phyloP scores from a whole-genome alignment of 2,329 filamentous ascomycete genomes.

The Paracamarosporium sp. region DNA sequence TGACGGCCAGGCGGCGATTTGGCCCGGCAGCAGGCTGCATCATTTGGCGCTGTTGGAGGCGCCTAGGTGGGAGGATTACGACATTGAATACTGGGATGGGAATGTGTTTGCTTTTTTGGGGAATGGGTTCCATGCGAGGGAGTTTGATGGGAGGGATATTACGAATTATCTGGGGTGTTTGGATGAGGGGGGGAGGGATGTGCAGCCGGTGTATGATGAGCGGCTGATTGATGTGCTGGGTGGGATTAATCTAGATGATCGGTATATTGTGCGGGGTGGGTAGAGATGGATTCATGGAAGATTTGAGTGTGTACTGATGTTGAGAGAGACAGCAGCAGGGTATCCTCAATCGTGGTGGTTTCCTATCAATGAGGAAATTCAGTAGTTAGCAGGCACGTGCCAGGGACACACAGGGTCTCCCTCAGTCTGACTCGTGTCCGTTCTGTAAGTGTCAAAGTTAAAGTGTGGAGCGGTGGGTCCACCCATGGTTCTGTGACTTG shows the following conservation, averaged over 20 bases:
- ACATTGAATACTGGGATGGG: constrained; percentile 24
- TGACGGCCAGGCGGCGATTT: constrained; percentile 30
- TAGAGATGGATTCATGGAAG: not conserved
- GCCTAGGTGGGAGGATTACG: constrained; percentile 29
- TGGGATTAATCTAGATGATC: constrained; percentile 36
- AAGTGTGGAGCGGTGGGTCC: no score
- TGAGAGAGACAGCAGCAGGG: no score
- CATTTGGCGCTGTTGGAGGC: constrained; percentile 30
- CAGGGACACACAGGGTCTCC: no score
- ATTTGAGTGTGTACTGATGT: no score
- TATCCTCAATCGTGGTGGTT: no score
- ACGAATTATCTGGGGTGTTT: constrained; percentile 52
- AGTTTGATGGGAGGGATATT: constrained; percentile 56
- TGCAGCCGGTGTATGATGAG: constrained; percentile 51
- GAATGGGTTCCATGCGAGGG: constrained; percentile 50
- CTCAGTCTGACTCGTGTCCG: no score
- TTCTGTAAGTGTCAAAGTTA: no score
- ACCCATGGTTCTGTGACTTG: no score
- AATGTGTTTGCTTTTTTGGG: constrained; percentile 34
- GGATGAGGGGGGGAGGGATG: constrained; percentile 46
- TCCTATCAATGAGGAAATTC: no score
- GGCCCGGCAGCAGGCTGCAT: constrained; percentile 29
- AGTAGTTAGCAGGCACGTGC: no score
- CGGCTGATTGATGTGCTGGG: constrained; percentile 47
- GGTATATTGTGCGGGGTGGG: constrained; percentile 29